These are phyloP conservation scores for Boletus rubroflammeus DNA, from an alignment of 768 basidiomycete species.

Conservation along the genomic window DNA sequence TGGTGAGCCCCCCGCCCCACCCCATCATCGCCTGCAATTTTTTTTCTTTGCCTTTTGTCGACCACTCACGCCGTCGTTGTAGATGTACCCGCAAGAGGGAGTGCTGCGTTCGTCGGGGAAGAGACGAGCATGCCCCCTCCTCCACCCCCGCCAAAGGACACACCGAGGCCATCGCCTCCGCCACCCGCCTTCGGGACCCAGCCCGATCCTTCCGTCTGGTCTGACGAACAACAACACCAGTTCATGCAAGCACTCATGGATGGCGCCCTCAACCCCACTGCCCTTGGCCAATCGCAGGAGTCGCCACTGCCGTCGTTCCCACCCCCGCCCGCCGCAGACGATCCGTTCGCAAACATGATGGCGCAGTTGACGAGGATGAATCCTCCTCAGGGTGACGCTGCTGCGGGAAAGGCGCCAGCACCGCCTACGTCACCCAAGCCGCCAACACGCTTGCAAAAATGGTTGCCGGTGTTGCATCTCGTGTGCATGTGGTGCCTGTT, in stretches of 20 bases:
- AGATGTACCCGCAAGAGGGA: constrained; percentile 14
- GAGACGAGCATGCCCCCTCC: constrained; percentile 31
- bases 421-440: constrained; percentile 24
- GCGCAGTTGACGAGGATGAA: constrained; percentile 26
- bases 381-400: constrained; percentile 16
- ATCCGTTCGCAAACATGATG: constrained; percentile 48
- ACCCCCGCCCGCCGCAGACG: constrained; percentile 28
- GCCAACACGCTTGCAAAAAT: constrained; percentile 51
- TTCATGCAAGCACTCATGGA: constrained; percentile 64
- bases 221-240: constrained; percentile 63
- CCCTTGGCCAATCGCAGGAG: constrained; percentile 15
- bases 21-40: neutral
- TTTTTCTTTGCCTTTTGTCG: neutral
- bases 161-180: constrained; percentile 25
- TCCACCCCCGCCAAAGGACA: constrained; percentile 18
- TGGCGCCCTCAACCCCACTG: constrained; percentile 30
- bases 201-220: constrained; percentile 60
- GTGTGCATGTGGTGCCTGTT: constrained; percentile 61
- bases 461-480: constrained; percentile 65
- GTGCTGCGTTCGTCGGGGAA: constrained; percentile 37
- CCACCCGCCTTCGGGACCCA: constrained; percentile 19
- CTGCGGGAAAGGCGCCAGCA: constrained; percentile 28
- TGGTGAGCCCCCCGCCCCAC: constrained; percentile 34
- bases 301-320: neutral
- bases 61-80: neutral